Evolutionary conservation across 805 yeast genomes (phyloP).

Genomic region (Myxozyma mucilagina): DNA sequence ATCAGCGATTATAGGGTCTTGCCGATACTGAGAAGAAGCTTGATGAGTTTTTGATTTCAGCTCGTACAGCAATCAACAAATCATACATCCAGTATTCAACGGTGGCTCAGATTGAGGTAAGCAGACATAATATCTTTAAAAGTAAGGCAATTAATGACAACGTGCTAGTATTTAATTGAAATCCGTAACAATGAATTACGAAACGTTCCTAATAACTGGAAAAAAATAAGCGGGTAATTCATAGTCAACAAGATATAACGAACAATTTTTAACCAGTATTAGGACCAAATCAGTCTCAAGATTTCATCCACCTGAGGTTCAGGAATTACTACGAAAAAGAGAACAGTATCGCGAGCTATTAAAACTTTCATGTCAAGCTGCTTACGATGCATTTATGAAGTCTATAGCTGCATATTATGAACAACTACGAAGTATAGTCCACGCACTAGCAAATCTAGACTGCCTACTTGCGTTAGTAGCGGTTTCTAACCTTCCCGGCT

Average conservation of each 20-base stretch:
- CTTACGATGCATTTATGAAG: slow-evolving; percentile 46
- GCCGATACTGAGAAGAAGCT: slow-evolving; percentile 50
- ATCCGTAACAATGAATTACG: slow-evolving; percentile 61
- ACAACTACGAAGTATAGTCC: slow-evolving; percentile 47
- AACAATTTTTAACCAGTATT: neutral
- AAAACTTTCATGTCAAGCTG: slow-evolving; percentile 48
- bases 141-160: neutral
- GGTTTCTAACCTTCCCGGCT: slow-evolving; percentile 52
- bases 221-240: slow-evolving; percentile 58
- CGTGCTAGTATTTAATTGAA: slow-evolving; percentile 63
- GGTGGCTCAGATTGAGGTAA: slow-evolving; percentile 55
- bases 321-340: slow-evolving; percentile 52
- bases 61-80: slow-evolving; percentile 48
- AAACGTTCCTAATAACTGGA: slow-evolving; percentile 71
- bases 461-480: slow-evolving; percentile 67
- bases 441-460: slow-evolving; percentile 58
- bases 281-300: slow-evolving; percentile 64
- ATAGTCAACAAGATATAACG: neutral
- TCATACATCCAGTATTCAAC: slow-evolving; percentile 51
- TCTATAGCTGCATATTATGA: slow-evolving; percentile 46
- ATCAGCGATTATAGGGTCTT: slow-evolving; percentile 42
- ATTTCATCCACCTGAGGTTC: slow-evolving; percentile 64
- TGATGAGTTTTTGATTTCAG: slow-evolving; percentile 51
- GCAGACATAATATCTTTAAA: neutral
- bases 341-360: slow-evolving; percentile 63